Evolutionary conservation across 2,329 filamentous ascomycete genomes (phyloP).

Genomic region (Fusarium napiforme): DNA sequence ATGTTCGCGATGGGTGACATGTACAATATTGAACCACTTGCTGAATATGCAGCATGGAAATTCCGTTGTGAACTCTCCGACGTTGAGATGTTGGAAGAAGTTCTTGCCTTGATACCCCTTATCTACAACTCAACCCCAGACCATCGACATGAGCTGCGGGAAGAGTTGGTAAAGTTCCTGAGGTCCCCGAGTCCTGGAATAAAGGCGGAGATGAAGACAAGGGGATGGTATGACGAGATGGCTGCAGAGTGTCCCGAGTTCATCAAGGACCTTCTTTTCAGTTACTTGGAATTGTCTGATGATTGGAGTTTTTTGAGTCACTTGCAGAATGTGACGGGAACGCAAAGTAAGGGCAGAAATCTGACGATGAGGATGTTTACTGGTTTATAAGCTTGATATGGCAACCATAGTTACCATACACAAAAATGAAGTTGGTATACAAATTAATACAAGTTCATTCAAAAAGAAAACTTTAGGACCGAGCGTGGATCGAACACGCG

Average conservation of each 20-base stretch:
- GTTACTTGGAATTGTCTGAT: background rate
- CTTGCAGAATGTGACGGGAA: rapidly evolving
- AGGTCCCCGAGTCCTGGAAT: rapidly evolving
- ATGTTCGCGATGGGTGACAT: conserved; percentile 13
- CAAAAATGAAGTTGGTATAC: background rate
- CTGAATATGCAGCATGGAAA: background rate
- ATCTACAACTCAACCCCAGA: background rate
- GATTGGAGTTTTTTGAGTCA: background rate
- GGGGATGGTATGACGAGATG: background rate
- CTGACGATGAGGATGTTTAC: too few species aligned
- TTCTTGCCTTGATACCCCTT: background rate
- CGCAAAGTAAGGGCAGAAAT: background rate
- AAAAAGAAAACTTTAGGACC: conserved; percentile 14
- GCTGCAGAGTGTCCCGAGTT: background rate
- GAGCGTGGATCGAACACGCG: conserved; percentile 41
- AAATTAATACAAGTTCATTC: too few species aligned
- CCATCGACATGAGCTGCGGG: background rate
- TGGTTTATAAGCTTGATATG: too few species aligned
- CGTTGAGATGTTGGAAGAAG: background rate
- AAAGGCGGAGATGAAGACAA: background rate
- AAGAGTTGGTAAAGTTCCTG: background rate
- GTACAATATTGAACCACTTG: background rate
- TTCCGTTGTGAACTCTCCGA: background rate
- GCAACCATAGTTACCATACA: too few species aligned
- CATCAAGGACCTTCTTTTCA: background rate